phyloP scores from a whole-genome alignment of 768 basidiomycete genomes.

The Amanita subjunquillea region DNA sequence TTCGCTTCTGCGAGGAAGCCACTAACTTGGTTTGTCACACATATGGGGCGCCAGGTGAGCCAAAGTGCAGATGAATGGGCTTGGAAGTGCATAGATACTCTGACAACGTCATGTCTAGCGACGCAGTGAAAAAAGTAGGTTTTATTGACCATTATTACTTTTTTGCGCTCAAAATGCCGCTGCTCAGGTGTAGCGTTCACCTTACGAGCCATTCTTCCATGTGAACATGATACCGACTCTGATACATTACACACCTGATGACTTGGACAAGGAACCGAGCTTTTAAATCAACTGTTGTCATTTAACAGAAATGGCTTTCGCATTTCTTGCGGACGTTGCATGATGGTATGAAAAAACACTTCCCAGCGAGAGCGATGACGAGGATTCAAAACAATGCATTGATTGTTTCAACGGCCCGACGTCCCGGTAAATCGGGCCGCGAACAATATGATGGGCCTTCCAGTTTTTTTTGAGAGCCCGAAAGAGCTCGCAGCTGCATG shows the following conservation, averaged over 20 bases:
- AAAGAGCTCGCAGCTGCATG: no score
- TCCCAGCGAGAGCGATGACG: constrained; percentile 16
- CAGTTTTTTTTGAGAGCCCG: no score
- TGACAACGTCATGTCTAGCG: constrained; percentile 18
- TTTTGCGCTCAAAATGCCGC: not conserved
- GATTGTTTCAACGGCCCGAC: no score
- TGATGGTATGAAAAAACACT: constrained; percentile 32
- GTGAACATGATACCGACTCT: constrained; percentile 15
- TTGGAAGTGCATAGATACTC: constrained; percentile 57
- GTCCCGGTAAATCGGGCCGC: no score
- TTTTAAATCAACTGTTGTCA: constrained; percentile 54
- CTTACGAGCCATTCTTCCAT: constrained; percentile 31
- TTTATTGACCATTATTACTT: constrained; percentile 11
- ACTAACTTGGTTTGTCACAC: constrained; percentile 66
- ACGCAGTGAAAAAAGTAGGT: constrained; percentile 27
- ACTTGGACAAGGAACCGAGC: constrained; percentile 59
- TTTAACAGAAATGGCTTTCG: constrained; percentile 58
- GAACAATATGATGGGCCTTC: no score
- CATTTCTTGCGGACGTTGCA: constrained; percentile 57
- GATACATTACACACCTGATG: constrained; percentile 53
- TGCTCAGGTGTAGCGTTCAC: constrained; percentile 54
- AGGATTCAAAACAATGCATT: constrained; percentile 5
- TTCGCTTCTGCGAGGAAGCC: constrained; percentile 78
- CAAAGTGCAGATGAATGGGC: constrained; percentile 47
- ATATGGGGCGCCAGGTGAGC: constrained; percentile 34